A percentile compares a stretch with the other conserved stretches of the same genome.
These are phyloP conservation scores for Sugiyamaella castrensis DNA, from an alignment of 1,139 yeast genomes.

Conservation along the genomic window DNA sequence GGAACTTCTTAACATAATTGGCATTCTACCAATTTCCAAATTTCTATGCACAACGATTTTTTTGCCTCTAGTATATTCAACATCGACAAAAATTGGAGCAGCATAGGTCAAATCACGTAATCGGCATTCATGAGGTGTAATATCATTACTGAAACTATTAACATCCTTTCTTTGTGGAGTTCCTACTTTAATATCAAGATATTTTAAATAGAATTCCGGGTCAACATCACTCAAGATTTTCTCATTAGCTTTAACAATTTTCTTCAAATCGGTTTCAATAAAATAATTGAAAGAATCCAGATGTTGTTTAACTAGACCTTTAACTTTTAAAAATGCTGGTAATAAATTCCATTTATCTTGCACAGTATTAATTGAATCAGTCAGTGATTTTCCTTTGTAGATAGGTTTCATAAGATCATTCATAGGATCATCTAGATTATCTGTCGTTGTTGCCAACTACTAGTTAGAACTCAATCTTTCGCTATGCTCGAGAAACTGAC, in stretches of 20 bases:
- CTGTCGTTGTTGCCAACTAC: too few relatives aligned
- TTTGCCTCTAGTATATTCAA: slow-evolving; percentile 92
- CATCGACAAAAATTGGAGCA: slow-evolving; percentile 95
- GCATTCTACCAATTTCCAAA: slow-evolving; percentile 96
- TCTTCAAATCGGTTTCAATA: slow-evolving; percentile 88
- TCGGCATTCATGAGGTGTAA: slow-evolving; percentile 96
- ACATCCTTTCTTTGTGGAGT: slow-evolving; percentile 55
- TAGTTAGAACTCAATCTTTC: too few relatives aligned
- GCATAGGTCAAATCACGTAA: slow-evolving; percentile 91
- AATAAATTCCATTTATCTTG: slow-evolving; percentile 92
- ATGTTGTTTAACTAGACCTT: slow-evolving; percentile 96
- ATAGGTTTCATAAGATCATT: slow-evolving; percentile 74
- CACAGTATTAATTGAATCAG: slow-evolving; percentile 88
- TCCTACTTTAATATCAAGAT: slow-evolving; percentile 85
- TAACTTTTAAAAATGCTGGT: slow-evolving; percentile 93
- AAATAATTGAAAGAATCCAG: slow-evolving; percentile 94
- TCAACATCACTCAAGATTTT: slow-evolving; percentile 89
- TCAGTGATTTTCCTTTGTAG: slow-evolving; percentile 78
- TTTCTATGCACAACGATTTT: slow-evolving; percentile 87
- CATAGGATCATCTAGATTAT: slow-evolving; percentile 32
- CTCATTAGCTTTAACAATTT: slow-evolving; percentile 89
- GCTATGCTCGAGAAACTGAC: too few relatives aligned
- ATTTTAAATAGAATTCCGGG: slow-evolving; percentile 91
- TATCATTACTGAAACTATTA: slow-evolving; percentile 39
- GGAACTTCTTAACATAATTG: slow-evolving; percentile 91